A percentile compares a stretch with the other conserved stretches of the same genome.
phyloP scores from a whole-genome alignment of 2,329 filamentous ascomycete species.

The Acrocalymma vagum region DNA sequence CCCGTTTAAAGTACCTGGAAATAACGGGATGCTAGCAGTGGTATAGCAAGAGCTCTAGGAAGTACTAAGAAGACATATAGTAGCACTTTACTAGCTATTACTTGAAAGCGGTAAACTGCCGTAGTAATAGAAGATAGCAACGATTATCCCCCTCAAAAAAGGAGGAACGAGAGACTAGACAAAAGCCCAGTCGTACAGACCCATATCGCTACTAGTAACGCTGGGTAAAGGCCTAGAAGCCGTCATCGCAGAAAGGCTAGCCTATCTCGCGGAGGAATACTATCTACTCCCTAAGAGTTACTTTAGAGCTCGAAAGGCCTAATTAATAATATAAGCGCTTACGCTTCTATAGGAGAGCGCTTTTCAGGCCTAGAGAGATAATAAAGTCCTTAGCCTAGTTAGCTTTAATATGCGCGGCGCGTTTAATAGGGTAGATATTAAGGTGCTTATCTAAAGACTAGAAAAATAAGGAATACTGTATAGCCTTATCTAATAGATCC shows the following conservation, averaged over 20 bases:
- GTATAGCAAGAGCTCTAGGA: conserved; percentile 2
- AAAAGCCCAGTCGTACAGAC: conserved; percentile 28
- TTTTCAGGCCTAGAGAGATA: no score
- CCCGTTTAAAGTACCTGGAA: not conserved
- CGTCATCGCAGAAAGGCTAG: conserved; percentile 28
- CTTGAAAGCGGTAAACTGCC: no score
- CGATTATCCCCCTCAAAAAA: no score
- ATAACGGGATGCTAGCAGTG: not conserved
- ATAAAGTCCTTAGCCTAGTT: no score
- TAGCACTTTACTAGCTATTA: not conserved
- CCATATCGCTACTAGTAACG: conserved; percentile 34
- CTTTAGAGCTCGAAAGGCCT: conserved; percentile 47
- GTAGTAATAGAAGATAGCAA: no score
- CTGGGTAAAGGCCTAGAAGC: conserved; percentile 23
- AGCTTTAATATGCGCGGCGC: no score
- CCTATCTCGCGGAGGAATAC: conserved; percentile 27
- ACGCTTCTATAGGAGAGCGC: no score
- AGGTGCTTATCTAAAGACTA: no score
- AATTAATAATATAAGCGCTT: conserved; percentile 45
- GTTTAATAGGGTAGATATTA: no score
- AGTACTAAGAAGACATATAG: not conserved
- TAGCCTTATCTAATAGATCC: no score
- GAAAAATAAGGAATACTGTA: no score
- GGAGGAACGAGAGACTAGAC: conserved; percentile 30
- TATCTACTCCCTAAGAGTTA: conserved; percentile 44